Conservation (phyloP, 352 stramenopile species). For the Globisporangium sylvaticum region DNA sequence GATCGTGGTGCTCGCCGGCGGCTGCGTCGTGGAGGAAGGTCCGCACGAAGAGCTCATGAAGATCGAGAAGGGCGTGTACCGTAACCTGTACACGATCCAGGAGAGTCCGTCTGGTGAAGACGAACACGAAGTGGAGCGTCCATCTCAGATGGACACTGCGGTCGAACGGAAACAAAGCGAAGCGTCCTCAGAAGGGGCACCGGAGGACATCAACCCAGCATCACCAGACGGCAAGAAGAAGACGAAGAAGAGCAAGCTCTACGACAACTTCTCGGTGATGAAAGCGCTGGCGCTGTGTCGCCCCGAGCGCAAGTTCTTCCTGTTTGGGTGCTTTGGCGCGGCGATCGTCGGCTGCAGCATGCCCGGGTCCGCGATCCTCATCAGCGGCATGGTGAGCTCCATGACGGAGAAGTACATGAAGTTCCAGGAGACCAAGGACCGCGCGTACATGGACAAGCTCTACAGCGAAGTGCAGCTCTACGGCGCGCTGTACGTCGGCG, state of each 20-base stretch:
- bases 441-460: conserved; percentile 18
- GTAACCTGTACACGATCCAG: conserved; percentile 75
- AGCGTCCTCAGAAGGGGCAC: background rate
- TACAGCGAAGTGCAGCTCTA: conserved; percentile 23
- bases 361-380: conserved; percentile 28
- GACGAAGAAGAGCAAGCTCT: background rate
- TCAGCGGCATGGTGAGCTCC: conserved; percentile 29
- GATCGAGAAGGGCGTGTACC: conserved; percentile 68
- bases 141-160: background rate
- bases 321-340: conserved; percentile 26
- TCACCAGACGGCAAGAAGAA: background rate
- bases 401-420: conserved; percentile 30
- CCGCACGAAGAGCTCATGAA: conserved; percentile 37
- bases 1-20: conserved; percentile 46
- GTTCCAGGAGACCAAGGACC: conserved; percentile 24
- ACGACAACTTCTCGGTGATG: conserved; percentile 25
- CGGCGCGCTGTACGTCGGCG: conserved; percentile 31
- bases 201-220: background rate
- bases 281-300: conserved; percentile 26
- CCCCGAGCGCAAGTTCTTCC: conserved; percentile 36
- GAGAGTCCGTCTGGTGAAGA: conserved; percentile 13
- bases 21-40: conserved; percentile 44
- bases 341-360: conserved; percentile 29
- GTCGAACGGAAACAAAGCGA: background rate
- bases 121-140: conserved; percentile 13